Percentiles rank a stretch among this genome's conserved stretches.
Conservation (phyloP, 768 basidiomycete genomes). For the Sporobolomyces roseus region DNA sequence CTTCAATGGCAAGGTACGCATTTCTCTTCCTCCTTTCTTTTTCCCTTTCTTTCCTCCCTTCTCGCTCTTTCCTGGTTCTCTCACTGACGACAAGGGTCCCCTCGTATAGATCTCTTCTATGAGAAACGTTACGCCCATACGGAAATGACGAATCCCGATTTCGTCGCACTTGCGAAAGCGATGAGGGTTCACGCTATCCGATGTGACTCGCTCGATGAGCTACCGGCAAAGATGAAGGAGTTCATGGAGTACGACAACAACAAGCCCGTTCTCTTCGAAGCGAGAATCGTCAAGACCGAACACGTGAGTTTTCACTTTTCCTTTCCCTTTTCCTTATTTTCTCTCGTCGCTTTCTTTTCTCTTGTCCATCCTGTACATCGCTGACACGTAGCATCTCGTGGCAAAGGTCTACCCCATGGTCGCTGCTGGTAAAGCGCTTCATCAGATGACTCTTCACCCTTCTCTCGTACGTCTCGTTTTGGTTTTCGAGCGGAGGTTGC, state of each 20-base stretch:
- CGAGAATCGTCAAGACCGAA: constrained; percentile 61
- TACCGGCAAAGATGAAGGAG: constrained; percentile 96
- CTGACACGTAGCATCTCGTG: neutral
- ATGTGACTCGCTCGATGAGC: constrained; percentile 64
- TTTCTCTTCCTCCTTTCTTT: neutral
- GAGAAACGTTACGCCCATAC: constrained; percentile 96
- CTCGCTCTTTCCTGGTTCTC: neutral
- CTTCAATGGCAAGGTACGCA: constrained; percentile 91
- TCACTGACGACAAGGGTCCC: neutral
- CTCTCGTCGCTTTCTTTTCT: neutral
- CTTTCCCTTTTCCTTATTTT: neutral
- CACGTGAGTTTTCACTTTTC: constrained; percentile 22
- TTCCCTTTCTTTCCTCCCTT: neutral
- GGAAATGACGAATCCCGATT: constrained; percentile 90
- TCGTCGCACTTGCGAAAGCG: constrained; percentile 77
- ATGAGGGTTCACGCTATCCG: constrained; percentile 92
- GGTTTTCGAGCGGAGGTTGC: neutral
- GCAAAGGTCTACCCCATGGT: neutral
- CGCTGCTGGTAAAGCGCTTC: constrained; percentile 80
- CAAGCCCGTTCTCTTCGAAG: constrained; percentile 87
- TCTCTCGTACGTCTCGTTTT: constrained; percentile 28
- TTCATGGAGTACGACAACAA: constrained; percentile 88
- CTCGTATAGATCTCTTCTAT: constrained; percentile 77
- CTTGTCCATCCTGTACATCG: neutral
- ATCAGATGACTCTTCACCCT: constrained; percentile 82